Evolutionary conservation across 192 early-diverging fungal genomes (phyloP), one percentile per base, ranked within the genome.

Genomic region (Allomyces macrogynus): DNA sequence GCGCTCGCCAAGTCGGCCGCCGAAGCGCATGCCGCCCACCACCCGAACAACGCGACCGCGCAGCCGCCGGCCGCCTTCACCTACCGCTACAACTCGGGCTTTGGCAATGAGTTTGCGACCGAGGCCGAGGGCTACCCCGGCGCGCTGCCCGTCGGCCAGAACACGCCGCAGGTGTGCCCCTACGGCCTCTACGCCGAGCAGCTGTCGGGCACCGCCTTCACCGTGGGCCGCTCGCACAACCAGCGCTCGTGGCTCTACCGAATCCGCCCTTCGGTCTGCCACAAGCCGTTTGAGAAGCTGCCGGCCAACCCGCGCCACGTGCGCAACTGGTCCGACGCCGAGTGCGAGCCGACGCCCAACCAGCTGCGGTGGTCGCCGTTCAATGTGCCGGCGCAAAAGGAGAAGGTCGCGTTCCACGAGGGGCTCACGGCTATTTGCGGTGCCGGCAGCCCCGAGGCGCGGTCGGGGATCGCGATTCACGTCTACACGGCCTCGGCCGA

Each of bases 291-390:
- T 69, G 61, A 70, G 65, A 67, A 70, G 70, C 16, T 18, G 4
- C 32, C 32, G 32, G 43, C 49, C 27, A 61, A 43, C 10, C 61
- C 42, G 12, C 67, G 76, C 44, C 67, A 90, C 7, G 75, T 85
- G 23, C 77, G 81, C 66, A 76, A 81, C 62, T 92, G 87, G 69
- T 70, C 75, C 5, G 67, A 70, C 24, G 62, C 65, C 22, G 77
- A 82, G 23, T 81, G 84, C 26, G 72, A 75, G 14, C 67, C 84
- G 11, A 92, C 89, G 14, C 91, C 91, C 3, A 86, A 90, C 68
- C 92, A 93, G 72, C 74, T 92, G 61, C 87, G 92, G 57, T 98
- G 95, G 95, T 85, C 83, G 40, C 92, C 95, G 10, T 95, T 98
- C 72, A 75, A 78, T 66, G 62, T 89, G 24, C 82, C 86, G 11